A percentile compares a stretch with the other conserved stretches of the same genome.
phyloP scores from a whole-genome alignment of 306 rosid genomes.

The Fragaria iinumae region DNA sequence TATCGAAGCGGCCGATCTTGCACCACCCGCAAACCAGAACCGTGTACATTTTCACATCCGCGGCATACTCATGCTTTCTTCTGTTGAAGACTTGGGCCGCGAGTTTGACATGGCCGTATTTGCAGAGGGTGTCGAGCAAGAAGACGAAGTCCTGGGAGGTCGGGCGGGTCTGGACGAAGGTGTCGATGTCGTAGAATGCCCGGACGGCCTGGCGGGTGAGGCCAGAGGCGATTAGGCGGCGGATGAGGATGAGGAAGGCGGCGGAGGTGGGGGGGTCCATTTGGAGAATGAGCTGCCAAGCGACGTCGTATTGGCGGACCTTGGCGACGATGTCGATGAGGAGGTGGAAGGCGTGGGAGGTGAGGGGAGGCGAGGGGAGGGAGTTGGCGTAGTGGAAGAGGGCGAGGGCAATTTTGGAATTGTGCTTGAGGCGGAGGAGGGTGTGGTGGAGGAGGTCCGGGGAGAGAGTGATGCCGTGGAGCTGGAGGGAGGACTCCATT shows the following conservation, averaged over 20 bases:
- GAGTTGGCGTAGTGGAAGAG: slow-evolving; percentile 64
- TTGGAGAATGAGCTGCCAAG: slow-evolving; percentile 71
- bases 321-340: slow-evolving; percentile 60
- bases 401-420: slow-evolving; percentile 75
- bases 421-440: slow-evolving; percentile 64
- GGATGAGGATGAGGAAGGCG: slow-evolving; percentile 59
- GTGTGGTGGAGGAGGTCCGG: slow-evolving; percentile 56
- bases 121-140: slow-evolving; percentile 75
- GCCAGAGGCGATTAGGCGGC: slow-evolving; percentile 64
- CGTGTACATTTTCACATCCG: slow-evolving; percentile 61
- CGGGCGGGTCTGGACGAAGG: slow-evolving; percentile 31
- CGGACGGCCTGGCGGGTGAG: slow-evolving; percentile 85
- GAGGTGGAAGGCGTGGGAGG: slow-evolving; percentile 51
- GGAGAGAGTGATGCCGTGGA: slow-evolving; percentile 67
- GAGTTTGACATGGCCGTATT: slow-evolving; percentile 65
- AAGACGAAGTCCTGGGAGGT: slow-evolving; percentile 40
- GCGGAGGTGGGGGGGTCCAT: slow-evolving; percentile 56
- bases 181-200: slow-evolving; percentile 60
- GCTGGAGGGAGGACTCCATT: slow-evolving; percentile 69
- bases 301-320: slow-evolving; percentile 82
- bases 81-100: slow-evolving; percentile 66
- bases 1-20: slow-evolving; percentile 53
- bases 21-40: slow-evolving; percentile 88
- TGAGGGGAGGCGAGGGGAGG: slow-evolving; percentile 55
- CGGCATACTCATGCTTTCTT: slow-evolving; percentile 36